Evolutionary conservation across 495 filamentous ascomycete genomes (phyloP).

Genomic region (Annulohypoxylon bovei): DNA sequence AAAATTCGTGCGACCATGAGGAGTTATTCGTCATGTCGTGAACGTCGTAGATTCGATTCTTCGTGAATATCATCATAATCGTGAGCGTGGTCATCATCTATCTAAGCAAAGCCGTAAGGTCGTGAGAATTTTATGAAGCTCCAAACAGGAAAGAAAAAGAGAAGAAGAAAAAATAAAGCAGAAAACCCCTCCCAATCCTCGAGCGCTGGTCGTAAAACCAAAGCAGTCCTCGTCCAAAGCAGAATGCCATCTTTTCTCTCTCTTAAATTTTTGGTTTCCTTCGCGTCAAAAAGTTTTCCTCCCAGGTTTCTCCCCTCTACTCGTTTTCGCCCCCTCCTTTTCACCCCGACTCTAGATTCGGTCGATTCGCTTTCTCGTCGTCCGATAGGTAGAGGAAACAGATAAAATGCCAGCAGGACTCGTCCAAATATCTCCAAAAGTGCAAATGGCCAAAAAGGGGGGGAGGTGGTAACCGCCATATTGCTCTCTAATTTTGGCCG

Average conservation of each 20-base stretch:
- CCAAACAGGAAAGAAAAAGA: slow-evolving; percentile 13
- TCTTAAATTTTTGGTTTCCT: slow-evolving; percentile 13
- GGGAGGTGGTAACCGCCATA: slow-evolving; percentile 1
- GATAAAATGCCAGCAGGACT: slow-evolving; percentile 20
- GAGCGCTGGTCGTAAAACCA: slow-evolving; percentile 15
- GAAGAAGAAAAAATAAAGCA: slow-evolving; percentile 16
- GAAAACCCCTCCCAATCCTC: slow-evolving; percentile 10
- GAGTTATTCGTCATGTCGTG: slow-evolving; percentile 35
- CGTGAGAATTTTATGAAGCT: slow-evolving; percentile 36
- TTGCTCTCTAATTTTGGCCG: slow-evolving; percentile 18
- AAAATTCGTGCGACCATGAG: slow-evolving; percentile 31
- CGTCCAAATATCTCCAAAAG: slow-evolving; percentile 11
- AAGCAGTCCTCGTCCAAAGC: slow-evolving; percentile 18
- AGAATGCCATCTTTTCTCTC: slow-evolving; percentile 29
- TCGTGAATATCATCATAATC: slow-evolving; percentile 39
- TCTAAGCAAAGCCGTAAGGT: slow-evolving; percentile 38
- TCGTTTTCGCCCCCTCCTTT: slow-evolving; percentile 16
- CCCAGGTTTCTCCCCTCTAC: slow-evolving; percentile 12
- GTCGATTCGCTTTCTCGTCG: slow-evolving; percentile 39
- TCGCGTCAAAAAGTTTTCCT: slow-evolving; percentile 3
- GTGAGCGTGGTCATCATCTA: slow-evolving; percentile 32
- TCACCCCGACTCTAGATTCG: slow-evolving; percentile 35
- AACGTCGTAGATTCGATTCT: slow-evolving; percentile 43
- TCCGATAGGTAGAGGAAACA: slow-evolving; percentile 35
- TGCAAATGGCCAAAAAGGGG: background rate